phyloP scores from a whole-genome alignment of 345 rosid species.

The Tarenaya hassleriana region DNA sequence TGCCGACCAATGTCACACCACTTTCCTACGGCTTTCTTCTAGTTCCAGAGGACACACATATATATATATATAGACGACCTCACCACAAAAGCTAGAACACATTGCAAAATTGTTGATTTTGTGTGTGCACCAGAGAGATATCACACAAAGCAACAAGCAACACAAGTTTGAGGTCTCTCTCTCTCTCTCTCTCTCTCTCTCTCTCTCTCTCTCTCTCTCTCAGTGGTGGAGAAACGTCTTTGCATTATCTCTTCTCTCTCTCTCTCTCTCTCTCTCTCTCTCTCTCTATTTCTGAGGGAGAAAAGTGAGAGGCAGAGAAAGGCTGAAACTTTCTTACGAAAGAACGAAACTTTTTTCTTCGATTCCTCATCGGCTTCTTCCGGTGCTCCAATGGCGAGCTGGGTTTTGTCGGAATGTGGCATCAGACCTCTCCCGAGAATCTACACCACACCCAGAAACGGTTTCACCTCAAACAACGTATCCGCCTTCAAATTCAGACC shows the following conservation, averaged over 20 bases:
- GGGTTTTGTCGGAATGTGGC: conserved; percentile 69
- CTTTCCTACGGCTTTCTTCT: too few species aligned
- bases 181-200: not conserved
- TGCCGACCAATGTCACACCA: too few species aligned
- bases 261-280: not conserved
- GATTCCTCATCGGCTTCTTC: conserved; percentile 18
- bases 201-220: not conserved
- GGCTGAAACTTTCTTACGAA: conserved; percentile 2
- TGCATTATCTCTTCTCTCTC: conserved; percentile 23
- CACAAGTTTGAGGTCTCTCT: not conserved
- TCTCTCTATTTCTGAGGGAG: conserved; percentile 15
- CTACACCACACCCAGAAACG: conserved; percentile 42
- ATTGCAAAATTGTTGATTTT: too few species aligned
- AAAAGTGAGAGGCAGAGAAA: not conserved
- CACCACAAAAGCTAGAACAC: too few species aligned
- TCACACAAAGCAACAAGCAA: too few species aligned
- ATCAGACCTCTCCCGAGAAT: conserved; percentile 55
- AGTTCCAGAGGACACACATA: too few species aligned
- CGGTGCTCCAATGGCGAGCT: conserved; percentile 58
- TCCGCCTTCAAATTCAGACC: conserved; percentile 21
- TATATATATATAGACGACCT: too few species aligned
- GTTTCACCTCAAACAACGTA: conserved; percentile 21
- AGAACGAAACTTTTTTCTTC: not conserved
- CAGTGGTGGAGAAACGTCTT: conserved; percentile 20
- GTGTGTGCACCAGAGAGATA: too few species aligned